Percentiles rank a stretch among this genome's conserved stretches.
phyloP scores from a whole-genome alignment of 192 early-diverging fungal species.

The Dissophora globulifera region DNA sequence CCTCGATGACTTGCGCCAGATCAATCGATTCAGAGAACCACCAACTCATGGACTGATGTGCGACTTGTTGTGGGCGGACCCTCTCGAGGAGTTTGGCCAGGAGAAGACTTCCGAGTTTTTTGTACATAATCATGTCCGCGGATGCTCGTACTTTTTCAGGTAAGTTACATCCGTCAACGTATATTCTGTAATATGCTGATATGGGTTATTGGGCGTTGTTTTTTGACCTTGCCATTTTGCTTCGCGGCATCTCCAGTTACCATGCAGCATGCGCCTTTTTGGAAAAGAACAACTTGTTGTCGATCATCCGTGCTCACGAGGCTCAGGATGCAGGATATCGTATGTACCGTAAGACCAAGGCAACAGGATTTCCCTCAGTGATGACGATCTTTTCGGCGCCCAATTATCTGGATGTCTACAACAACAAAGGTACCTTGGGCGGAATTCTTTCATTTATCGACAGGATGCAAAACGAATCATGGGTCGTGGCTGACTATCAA shows the following conservation, averaged over 20 bases:
- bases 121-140: slow-evolving; percentile 92
- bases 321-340: slow-evolving; percentile 96
- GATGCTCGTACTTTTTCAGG: slow-evolving; percentile 96
- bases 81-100: slow-evolving; percentile 96
- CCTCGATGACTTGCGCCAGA: slow-evolving; percentile 89
- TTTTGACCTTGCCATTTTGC: no score
- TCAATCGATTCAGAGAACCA: slow-evolving; percentile 93
- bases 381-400: slow-evolving; percentile 99
- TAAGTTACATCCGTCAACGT: slow-evolving; percentile 20
- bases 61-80: slow-evolving; percentile 96
- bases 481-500: no score
- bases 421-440: slow-evolving; percentile 79
- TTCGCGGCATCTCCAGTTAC: no score
- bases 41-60: slow-evolving; percentile 96
- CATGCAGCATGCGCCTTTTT: slow-evolving; percentile 93
- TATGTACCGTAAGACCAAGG: slow-evolving; percentile 95
- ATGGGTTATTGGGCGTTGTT: no score
- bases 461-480: no score
- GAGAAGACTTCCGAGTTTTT: slow-evolving; percentile 91
- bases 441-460: no score
- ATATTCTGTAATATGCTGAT: no score
- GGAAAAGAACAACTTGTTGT: slow-evolving; percentile 93
- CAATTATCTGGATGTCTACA: slow-evolving; percentile 98
- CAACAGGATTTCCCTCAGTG: slow-evolving; percentile 95
- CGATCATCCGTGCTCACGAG: slow-evolving; percentile 97